phyloP scores from a whole-genome alignment of 1,139 yeast species.

The Keqinozyma sinolaborantium region DNA sequence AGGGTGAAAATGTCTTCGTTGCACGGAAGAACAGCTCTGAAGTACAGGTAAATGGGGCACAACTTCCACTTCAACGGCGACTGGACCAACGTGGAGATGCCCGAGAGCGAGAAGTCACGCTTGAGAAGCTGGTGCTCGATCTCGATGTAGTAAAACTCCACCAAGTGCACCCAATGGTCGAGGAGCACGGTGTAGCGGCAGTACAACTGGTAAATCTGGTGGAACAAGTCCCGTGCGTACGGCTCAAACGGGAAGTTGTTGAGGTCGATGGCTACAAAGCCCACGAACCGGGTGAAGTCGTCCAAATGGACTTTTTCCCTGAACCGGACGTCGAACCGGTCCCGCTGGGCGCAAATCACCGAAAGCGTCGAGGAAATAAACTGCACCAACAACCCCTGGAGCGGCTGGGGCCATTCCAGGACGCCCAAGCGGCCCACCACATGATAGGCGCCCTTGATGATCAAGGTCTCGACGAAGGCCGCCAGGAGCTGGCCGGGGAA shows the following conservation, averaged over 20 bases:
- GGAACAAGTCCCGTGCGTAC: not conserved
- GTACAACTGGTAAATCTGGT: constrained; percentile 1
- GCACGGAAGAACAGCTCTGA: not conserved
- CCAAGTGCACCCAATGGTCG: not conserved
- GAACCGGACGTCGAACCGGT: not conserved
- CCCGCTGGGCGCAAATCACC: not conserved
- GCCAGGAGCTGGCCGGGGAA: too few species aligned
- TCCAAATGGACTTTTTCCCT: not conserved
- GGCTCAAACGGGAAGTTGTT: not conserved
- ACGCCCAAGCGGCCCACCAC: not conserved
- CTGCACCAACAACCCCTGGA: not conserved
- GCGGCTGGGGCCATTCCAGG: not conserved
- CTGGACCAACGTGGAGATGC: constrained; percentile 1
- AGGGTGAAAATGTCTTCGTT: not conserved
- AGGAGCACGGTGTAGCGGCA: not conserved
- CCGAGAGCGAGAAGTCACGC: constrained; percentile 1
- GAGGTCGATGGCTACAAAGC: constrained; percentile 1
- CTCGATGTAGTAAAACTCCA: not conserved
- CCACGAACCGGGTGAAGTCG: constrained; percentile 1
- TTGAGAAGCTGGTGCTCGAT: constrained; percentile 2
- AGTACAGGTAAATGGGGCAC: constrained; percentile 1
- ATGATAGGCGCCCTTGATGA: not conserved
- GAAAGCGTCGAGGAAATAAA: not conserved
- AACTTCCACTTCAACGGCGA: constrained; percentile 2
- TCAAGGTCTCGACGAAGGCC: not conserved